Conservation (phyloP, 805 yeast genomes). For the Starmerella bacillaris region DNA sequence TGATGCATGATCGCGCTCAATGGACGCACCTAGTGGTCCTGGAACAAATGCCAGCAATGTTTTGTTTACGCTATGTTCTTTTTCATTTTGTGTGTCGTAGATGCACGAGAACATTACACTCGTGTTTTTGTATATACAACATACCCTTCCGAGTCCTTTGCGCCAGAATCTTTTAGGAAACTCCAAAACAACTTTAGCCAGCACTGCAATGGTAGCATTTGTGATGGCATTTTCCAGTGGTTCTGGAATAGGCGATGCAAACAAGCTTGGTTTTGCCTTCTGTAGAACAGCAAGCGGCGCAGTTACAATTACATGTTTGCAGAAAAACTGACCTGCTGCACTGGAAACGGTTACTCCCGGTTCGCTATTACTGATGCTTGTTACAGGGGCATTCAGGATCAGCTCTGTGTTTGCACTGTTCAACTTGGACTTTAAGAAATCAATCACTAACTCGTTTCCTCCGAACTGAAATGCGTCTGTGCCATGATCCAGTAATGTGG, state of each 20-base stretch:
- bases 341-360: background rate
- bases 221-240: background rate
- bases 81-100: no score
- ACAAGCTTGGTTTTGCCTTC: background rate
- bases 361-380: background rate
- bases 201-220: background rate
- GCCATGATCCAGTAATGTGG: conserved; percentile 1
- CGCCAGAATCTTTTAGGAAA: background rate
- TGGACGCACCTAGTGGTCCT: background rate
- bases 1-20: background rate
- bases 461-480: conserved; percentile 3
- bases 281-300: background rate
- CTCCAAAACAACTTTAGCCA: background rate
- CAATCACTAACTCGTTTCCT: conserved; percentile 1
- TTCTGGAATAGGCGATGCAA: background rate
- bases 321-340: background rate
- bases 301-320: background rate
- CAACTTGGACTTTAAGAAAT: conserved; percentile 1
- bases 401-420: background rate
- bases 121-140: background rate
- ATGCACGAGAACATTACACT: background rate
- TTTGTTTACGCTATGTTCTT: background rate
- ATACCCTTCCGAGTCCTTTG: background rate
- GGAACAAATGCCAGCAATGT: background rate
- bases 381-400: background rate